Evolutionary conservation across 2,329 filamentous ascomycete genomes (phyloP), one percentile per base, ranked within the genome.

Genomic region (Ceratocystis alfenasii): DNA sequence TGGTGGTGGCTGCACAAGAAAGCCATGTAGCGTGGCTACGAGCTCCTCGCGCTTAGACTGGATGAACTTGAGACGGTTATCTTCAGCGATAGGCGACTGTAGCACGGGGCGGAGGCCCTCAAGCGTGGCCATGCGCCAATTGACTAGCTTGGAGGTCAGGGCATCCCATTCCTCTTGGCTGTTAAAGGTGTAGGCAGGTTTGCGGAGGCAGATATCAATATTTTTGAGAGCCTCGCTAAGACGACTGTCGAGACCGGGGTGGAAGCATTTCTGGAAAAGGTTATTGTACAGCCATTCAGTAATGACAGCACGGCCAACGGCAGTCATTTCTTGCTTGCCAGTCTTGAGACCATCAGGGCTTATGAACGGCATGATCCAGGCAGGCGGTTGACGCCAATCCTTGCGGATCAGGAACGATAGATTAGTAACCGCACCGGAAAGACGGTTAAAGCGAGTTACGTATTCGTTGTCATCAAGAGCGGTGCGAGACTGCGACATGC

Each of bases 291-390:
- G 78, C 90, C 93, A 99, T 68, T 87, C 84, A 33, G 89, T 89
- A 70, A 99, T 91, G 69, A 92, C 85, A 12, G 93, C 91, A 65
- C 93, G 85, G 17, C 94, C 94, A 28, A 95, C 88, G 4, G 92
- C 92, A 5, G 91, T 97, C 94, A 99, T 99, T 75, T 99, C 94
- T 74, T 96, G 92, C 73, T 92, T 95, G 68, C 92, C 94, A 8
- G 87, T 90, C 71, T 87, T 84, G 65, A 95, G 81, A 0, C 91
- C 93, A 71, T 95, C 92, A 64, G 87, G 81, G 74, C 93, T 96
- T 69, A 95, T 89, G 65, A 86, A 89, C 28, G 81, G 81, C 65
- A 85, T 82, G 57, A 99, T 79, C 90, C 91, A 97, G 5, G 80
- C 74, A 0, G 94, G 94, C 65, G 97, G 81, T 44, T 80, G 79